Conservation (phyloP, 495 filamentous ascomycete species). For the Usnea hakonensis region DNA sequence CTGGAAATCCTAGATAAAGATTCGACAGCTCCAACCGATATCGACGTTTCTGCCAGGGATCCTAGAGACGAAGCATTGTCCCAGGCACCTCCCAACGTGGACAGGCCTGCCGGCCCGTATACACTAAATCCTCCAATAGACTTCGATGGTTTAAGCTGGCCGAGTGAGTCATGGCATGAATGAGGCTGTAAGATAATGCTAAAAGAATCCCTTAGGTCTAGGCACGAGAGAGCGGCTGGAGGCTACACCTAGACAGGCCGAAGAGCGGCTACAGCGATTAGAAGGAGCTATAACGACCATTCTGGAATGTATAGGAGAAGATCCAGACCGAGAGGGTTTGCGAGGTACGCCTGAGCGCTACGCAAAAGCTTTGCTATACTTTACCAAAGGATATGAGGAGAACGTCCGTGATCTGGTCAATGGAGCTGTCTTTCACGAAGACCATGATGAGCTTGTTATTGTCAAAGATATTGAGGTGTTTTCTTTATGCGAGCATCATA, state of each 20-base stretch:
- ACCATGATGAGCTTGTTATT: conserved; percentile 94
- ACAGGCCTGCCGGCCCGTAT: conserved; percentile 51
- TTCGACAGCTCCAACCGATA: conserved; percentile 18
- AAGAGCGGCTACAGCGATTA: conserved; percentile 64
- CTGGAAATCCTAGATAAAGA: background rate
- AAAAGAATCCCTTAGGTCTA: conserved; percentile 41
- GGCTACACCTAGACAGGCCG: conserved; percentile 64
- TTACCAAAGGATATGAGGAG: conserved; percentile 98
- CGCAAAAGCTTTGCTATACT: conserved; percentile 94
- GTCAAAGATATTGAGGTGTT: conserved; percentile 97
- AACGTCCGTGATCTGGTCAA: conserved; percentile 91
- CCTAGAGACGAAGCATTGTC: conserved; percentile 58
- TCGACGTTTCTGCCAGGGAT: conserved; percentile 66
- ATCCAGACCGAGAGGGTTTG: conserved; percentile 85
- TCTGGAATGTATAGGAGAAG: conserved; percentile 92
- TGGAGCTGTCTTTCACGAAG: conserved; percentile 90
- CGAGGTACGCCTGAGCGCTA: conserved; percentile 82
- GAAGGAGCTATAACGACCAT: conserved; percentile 82
- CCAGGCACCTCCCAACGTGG: conserved; percentile 40
- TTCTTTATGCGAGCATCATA: conserved; percentile 92
- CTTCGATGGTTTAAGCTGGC: conserved; percentile 66
- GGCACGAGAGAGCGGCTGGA: conserved; percentile 77
- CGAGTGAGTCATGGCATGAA: conserved; percentile 42
- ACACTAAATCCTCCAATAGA: conserved; percentile 58
- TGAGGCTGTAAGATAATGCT: background rate